These are phyloP conservation scores for Neocatenulostroma microsporum DNA, from an alignment of 2,329 filamentous ascomycete genomes.

Conservation along the genomic window DNA sequence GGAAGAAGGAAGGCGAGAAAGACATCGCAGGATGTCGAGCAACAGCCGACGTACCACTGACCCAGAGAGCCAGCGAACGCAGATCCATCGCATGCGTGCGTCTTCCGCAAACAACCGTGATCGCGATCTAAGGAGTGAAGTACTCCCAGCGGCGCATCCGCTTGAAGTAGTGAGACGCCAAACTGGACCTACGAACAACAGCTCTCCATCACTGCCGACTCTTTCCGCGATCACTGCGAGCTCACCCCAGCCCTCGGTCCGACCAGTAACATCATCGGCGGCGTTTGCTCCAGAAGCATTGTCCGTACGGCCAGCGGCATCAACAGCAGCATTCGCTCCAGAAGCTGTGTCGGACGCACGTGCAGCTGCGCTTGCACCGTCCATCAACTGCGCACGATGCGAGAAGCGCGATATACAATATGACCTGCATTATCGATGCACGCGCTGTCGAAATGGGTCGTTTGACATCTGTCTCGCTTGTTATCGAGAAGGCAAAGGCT, in stretches of 20 bases:
- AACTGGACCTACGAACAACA: conserved; percentile 11
- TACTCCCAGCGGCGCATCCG: conserved; percentile 9
- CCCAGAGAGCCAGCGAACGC: conserved; percentile 25
- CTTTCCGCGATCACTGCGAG: not conserved
- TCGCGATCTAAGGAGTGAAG: conserved; percentile 1
- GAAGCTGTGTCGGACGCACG: conserved; percentile 37
- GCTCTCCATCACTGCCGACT: conserved; percentile 13
- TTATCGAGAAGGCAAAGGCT: conserved; percentile 69
- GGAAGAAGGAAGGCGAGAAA: conserved; percentile 19
- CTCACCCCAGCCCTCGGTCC: not conserved
- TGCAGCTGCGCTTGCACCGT: conserved; percentile 50
- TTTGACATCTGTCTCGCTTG: conserved; percentile 77
- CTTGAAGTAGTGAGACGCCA: conserved; percentile 11
- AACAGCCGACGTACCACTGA: conserved; percentile 39
- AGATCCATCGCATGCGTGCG: conserved; percentile 15
- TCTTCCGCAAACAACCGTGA: conserved; percentile 9
- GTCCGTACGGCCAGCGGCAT: conserved; percentile 15
- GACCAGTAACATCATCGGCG: conserved; percentile 5
- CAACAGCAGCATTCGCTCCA: conserved; percentile 23
- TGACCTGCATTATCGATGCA: conserved; percentile 77
- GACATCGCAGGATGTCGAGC: conserved; percentile 33
- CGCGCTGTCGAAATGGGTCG: conserved; percentile 57
- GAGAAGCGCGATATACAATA: conserved; percentile 68
- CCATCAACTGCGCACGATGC: conserved; percentile 60
- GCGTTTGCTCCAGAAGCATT: conserved; percentile 3